phyloP scores from a whole-genome alignment of 2,329 filamentous ascomycete genomes.

The Curvularia hawaiiensis region DNA sequence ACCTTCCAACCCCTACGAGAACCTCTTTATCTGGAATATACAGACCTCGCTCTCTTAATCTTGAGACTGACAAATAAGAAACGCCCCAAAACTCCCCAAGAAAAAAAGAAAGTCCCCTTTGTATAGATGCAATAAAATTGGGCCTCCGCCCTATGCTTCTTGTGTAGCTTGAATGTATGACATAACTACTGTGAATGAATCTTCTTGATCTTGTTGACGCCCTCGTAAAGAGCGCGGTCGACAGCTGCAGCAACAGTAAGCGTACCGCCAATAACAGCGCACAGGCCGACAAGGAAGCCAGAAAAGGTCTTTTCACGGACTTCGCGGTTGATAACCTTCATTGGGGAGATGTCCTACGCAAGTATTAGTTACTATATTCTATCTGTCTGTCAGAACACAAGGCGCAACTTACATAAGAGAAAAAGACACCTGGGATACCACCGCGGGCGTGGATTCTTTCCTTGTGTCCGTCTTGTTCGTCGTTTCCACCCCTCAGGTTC shows the following conservation, averaged over 20 bases:
- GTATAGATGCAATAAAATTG: conserved; percentile 8
- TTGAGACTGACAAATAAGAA: background rate
- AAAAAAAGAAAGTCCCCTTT: conserved; percentile 2
- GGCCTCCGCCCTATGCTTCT: background rate
- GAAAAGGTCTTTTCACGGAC: conserved; percentile 86
- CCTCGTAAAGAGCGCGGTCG: conserved; percentile 91
- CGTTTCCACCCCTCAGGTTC: conserved; percentile 81
- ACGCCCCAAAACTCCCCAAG: conserved; percentile 11
- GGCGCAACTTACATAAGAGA: conserved; percentile 81
- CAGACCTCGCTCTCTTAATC: conserved; percentile 1
- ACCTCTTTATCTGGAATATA: background rate
- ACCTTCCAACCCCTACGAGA: background rate
- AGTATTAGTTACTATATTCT: conserved; percentile 15
- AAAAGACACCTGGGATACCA: conserved; percentile 97
- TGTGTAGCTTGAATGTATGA: background rate
- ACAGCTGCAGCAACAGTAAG: conserved; percentile 93
- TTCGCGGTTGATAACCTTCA: conserved; percentile 99
- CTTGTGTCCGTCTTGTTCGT: conserved; percentile 85
- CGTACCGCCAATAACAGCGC: conserved; percentile 92
- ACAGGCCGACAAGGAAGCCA: conserved; percentile 91
- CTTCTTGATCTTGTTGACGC: conserved; percentile 83
- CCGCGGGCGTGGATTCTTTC: conserved; percentile 88
- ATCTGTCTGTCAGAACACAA: background rate
- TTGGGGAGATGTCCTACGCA: conserved; percentile 91
- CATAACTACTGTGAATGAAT: conserved; percentile 64